These are phyloP conservation scores for Venturia pyrina DNA, from an alignment of 2,329 filamentous ascomycete genomes.

Conservation along the genomic window DNA sequence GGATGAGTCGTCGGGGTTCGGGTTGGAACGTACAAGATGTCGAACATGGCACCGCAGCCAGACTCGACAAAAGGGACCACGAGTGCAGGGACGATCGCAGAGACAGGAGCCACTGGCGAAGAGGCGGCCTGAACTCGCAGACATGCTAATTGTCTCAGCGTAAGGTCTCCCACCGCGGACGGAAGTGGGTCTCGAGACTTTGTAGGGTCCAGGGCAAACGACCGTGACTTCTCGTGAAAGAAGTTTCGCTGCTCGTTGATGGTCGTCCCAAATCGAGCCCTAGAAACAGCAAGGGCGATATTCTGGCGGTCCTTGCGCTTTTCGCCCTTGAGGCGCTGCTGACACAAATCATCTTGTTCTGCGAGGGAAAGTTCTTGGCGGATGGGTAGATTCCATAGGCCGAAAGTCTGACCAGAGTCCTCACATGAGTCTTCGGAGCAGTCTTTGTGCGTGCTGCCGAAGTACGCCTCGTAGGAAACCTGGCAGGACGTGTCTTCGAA, in stretches of 20 bases:
- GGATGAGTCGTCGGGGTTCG: background rate
- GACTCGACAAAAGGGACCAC: background rate
- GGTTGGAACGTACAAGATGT: background rate
- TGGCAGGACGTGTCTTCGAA: background rate
- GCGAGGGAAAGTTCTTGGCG: background rate
- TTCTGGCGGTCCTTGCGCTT: background rate
- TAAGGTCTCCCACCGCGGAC: background rate
- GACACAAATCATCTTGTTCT: background rate
- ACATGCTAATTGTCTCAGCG: background rate
- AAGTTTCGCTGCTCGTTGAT: background rate
- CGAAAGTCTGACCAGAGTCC: background rate
- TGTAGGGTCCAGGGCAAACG: background rate
- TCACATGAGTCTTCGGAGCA: background rate
- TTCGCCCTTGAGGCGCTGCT: background rate
- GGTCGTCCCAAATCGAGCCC: background rate
- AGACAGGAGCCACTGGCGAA: background rate
- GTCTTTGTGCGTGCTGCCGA: background rate
- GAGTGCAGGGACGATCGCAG: background rate
- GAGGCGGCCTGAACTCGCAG: too few relatives aligned
- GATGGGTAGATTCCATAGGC: background rate
- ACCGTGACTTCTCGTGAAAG: background rate
- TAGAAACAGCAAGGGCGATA: background rate
- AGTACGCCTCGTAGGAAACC: background rate
- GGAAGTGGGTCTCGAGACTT: background rate
- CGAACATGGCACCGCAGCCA: background rate